Evolutionary conservation across 176 grass and related monocot species (phyloP).

Genomic region (Miscanthus lutarioriparius): DNA sequence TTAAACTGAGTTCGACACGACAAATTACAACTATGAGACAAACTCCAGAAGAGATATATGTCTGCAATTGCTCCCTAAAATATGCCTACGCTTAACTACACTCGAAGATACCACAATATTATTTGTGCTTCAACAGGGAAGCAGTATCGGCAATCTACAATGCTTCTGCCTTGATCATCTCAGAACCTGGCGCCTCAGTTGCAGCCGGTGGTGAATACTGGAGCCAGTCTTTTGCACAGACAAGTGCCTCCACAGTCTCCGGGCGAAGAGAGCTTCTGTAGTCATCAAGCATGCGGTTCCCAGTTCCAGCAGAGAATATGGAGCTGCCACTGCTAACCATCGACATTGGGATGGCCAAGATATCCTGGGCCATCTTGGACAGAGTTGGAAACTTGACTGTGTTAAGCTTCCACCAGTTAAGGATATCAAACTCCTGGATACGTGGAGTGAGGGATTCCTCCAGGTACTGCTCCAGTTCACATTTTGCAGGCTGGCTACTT

Average conservation of each 20-base stretch:
- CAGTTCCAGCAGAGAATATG: constrained; percentile 64
- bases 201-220: constrained; percentile 47
- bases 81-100: constrained; percentile 35
- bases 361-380: constrained; percentile 75
- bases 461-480: constrained; percentile 82
- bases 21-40: constrained; percentile 11
- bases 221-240: constrained; percentile 81
- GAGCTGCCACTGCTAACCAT: constrained; percentile 55
- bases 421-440: constrained; percentile 70
- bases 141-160: constrained; percentile 10
- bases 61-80: constrained; percentile 3
- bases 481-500: constrained; percentile 54
- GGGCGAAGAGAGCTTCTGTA: constrained; percentile 76
- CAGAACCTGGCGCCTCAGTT: constrained; percentile 27
- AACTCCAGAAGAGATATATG: background rate
- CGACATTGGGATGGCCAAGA: constrained; percentile 80
- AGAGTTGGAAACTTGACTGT: constrained; percentile 73
- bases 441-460: constrained; percentile 74
- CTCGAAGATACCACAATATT: background rate
- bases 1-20: background rate
- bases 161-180: constrained; percentile 44
- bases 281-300: constrained; percentile 74
- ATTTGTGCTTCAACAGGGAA: constrained; percentile 3
- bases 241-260: constrained; percentile 69
- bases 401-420: constrained; percentile 90